Evolutionary conservation across 306 rosid species (phyloP).

Genomic region (Corylus heterophylla): DNA sequence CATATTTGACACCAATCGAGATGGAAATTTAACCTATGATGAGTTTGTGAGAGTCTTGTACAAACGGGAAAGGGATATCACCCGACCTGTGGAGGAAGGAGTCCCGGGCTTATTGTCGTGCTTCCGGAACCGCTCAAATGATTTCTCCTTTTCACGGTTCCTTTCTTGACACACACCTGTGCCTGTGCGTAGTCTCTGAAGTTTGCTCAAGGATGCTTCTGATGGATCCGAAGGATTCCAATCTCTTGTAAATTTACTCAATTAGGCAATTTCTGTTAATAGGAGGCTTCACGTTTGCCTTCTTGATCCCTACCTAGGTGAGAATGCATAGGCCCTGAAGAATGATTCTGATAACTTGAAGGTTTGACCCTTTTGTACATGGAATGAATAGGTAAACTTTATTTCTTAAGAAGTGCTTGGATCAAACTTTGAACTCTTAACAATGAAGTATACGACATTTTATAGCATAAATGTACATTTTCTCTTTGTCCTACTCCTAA

Average conservation of each 20-base stretch:
- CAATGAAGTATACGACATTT: not conserved
- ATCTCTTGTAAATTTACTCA: constrained; percentile 1
- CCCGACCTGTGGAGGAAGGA: constrained; percentile 64
- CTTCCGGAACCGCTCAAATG: constrained; percentile 31
- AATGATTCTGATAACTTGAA: not conserved
- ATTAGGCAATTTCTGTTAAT: not conserved
- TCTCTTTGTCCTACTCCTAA: too few species aligned
- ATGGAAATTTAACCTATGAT: constrained; percentile 58
- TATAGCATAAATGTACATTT: not conserved
- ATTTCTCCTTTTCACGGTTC: constrained; percentile 18
- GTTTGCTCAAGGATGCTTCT: constrained; percentile 1
- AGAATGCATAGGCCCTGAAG: not conserved
- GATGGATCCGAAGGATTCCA: constrained; percentile 5
- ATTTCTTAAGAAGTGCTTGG: not conserved
- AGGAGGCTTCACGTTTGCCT: not conserved
- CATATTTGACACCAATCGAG: constrained; percentile 71
- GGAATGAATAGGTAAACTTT: not conserved
- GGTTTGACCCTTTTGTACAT: not conserved
- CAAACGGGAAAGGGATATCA: constrained; percentile 61
- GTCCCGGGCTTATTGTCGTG: constrained; percentile 45
- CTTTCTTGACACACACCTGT: constrained; percentile 8
- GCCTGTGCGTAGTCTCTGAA: not conserved
- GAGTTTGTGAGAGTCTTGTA: constrained; percentile 70
- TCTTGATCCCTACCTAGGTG: not conserved
- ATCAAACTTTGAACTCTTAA: not conserved